Base-by-base conservation (phyloP, 1,139 yeast species). In the Yamadazyma friedrichii region DNA sequence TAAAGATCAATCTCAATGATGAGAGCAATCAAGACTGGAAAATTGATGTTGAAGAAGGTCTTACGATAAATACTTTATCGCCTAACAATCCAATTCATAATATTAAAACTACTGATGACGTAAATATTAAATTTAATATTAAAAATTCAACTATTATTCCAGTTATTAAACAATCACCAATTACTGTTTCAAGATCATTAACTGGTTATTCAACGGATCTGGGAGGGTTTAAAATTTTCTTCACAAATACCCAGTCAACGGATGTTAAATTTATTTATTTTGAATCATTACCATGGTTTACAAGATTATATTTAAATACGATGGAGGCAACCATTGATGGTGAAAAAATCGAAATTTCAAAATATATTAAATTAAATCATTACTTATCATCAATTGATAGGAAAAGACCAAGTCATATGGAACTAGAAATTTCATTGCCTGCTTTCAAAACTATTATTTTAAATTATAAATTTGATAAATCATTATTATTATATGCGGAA, bases 261-360 rank as follows among this genome's bases (percentile, higher is more conserved):
- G 61, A 74, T 0, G 75, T 81, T 1, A 62, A 64, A 3, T 69
- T 89, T 40, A 66, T 80, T 1, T 87, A 87, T 53, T 84, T 83
- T 53, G 97, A 93, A 59, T 75, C 89, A 0, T 69, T 89, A 28
- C 99, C 99, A 0, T 93, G 98, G 98, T 93, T 80, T 59, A 84
- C 91, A 80, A 78, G 94, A 50, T 64, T 88, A 3, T 93, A 87
- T 55, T 64, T 93, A 39, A 89, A 88, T 51, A 82, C 96, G 0
- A 60, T 89, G 44, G 59, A 41, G 22, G 53, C 48, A 8, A 39
- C 45, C 5, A 29, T 41, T 15, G 35, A 35, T 16, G 62, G 62
- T n/a, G 54, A 74, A 5, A 15, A 39, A 25, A 47, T 50, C 5
- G 44, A 44, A 13, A 4, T 44, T 4, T 9, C 33, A 6, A 27